Evolutionary conservation across 805 yeast genomes (phyloP).

Genomic region (Torulaspora delbrueckii): DNA sequence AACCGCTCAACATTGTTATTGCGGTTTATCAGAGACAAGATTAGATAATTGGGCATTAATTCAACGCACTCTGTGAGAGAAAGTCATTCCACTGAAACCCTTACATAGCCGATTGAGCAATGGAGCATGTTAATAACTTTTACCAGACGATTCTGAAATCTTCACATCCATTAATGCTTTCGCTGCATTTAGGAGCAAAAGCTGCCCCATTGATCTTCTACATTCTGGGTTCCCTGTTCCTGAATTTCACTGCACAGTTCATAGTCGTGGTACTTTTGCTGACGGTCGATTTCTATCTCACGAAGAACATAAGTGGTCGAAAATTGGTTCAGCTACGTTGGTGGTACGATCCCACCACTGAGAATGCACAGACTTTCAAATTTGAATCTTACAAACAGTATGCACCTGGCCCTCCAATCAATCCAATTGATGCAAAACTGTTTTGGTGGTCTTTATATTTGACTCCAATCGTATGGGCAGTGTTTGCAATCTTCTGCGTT

Average conservation of each 20-base stretch:
- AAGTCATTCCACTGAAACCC: not conserved
- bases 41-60: not conserved
- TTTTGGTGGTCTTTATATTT: constrained; percentile 79
- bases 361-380: constrained; percentile 26
- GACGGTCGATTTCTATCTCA: constrained; percentile 91
- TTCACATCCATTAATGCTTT: constrained; percentile 33
- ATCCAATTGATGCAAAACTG: constrained; percentile 85
- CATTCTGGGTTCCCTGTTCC: constrained; percentile 30
- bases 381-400: constrained; percentile 36
- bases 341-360: constrained; percentile 79
- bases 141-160: constrained; percentile 35
- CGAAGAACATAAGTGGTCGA: constrained; percentile 87
- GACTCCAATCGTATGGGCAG: constrained; percentile 71
- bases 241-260: constrained; percentile 48
- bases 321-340: constrained; percentile 86
- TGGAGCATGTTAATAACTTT: constrained; percentile 32
- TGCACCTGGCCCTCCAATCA: constrained; percentile 48
- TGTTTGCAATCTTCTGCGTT: constrained; percentile 70
- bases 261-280: constrained; percentile 68
- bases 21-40: not conserved
- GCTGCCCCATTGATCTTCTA: constrained; percentile 33
- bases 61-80: not conserved
- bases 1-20: too few relatives aligned
- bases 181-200: constrained; percentile 31
- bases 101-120: constrained; percentile 2